phyloP scores from a whole-genome alignment of 1,139 yeast species.

The Taphrina deformans region DNA sequence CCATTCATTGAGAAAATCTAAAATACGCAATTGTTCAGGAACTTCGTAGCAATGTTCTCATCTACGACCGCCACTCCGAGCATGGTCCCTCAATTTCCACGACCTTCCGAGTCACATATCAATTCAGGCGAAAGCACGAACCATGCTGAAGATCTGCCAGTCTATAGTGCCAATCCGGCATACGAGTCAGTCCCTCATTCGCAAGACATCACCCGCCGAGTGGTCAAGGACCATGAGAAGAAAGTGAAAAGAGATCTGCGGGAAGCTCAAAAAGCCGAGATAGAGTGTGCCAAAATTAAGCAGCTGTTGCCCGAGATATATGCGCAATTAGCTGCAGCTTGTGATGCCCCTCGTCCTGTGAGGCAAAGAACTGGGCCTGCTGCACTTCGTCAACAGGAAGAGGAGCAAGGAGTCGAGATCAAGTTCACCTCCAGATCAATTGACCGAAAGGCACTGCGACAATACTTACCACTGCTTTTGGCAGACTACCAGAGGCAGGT shows the following conservation, averaged over 20 bases:
- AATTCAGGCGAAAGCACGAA: not conserved
- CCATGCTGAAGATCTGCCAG: slow-evolving; percentile 18
- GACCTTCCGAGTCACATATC: not conserved
- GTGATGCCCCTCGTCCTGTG: slow-evolving; percentile 3
- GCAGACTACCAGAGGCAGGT: slow-evolving; percentile 11
- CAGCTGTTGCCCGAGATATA: slow-evolving; percentile 17
- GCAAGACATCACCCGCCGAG: slow-evolving; percentile 11
- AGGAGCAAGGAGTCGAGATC: slow-evolving; percentile 17
- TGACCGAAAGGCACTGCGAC: slow-evolving; percentile 19
- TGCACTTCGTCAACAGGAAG: slow-evolving; percentile 13
- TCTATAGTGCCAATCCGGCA: slow-evolving; percentile 20
- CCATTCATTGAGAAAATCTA: too few species aligned
- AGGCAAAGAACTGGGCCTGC: slow-evolving; percentile 12
- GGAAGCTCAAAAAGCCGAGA: slow-evolving; percentile 9
- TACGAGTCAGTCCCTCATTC: slow-evolving; percentile 20
- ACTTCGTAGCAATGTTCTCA: not conserved
- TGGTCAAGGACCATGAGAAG: slow-evolving; percentile 13
- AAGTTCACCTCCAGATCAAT: slow-evolving; percentile 5
- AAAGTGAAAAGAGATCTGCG: slow-evolving; percentile 13
- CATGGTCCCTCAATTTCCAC: not conserved
- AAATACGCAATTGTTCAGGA: too few species aligned
- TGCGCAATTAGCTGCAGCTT: slow-evolving; percentile 22
- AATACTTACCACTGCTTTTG: slow-evolving; percentile 14
- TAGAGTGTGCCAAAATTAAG: slow-evolving; percentile 10
- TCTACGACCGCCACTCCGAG: not conserved